Base-by-base conservation (phyloP, 2,329 filamentous ascomycete species). In the Cordyceps pruinosa region DNA sequence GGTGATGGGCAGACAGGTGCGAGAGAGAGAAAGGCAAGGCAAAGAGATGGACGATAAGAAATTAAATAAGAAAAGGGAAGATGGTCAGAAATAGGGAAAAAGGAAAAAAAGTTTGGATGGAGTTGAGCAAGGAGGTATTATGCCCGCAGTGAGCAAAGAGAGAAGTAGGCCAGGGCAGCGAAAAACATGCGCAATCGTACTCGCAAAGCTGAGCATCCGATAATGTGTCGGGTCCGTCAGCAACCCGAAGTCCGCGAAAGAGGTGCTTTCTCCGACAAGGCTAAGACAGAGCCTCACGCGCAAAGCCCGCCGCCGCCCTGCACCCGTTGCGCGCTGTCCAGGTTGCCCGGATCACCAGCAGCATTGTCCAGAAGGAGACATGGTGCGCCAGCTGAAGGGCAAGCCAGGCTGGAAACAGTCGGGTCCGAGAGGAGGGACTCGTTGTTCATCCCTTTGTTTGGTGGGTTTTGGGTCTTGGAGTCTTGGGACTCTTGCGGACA, bases 141-240 rank as follows among this genome's bases (percentile, higher is more conserved):
- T 49, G 25, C 34, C 8, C n/a, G n/a, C 3, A 37, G 32, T n/a
- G 47, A 28, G 48, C 21, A 17, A 50, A 50, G 19, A 32, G n/a
- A 13, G 21, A 30, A 39, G 17, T 17, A 25, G 21, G 26, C 10
- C 3, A 23, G 10, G 15, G 30, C 23, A 46, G 30, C 32, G 34
- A 25, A 25, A 49, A 56, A 56, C 53, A 48, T 56, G 53, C 53
- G 53, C 53, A 56, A 48, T 56, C 34, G 53, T 48, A 41, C 53
- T 56, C 53, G 44, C 52, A 28, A 17, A 35, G 19, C 30, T 45
- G 41, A 17, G 44, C 21, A 13, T 17, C 28, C 21, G 21, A 25
- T 13, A 25, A 42, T 25, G 39, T 32, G 41, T 47, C 52, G 52
- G 52, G 52, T 55, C 52, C 42, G 52, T 47, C 17, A 47, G 30